Evolutionary conservation across 2,329 filamentous ascomycete genomes (phyloP).

Genomic region (Fusarium newnesense): DNA sequence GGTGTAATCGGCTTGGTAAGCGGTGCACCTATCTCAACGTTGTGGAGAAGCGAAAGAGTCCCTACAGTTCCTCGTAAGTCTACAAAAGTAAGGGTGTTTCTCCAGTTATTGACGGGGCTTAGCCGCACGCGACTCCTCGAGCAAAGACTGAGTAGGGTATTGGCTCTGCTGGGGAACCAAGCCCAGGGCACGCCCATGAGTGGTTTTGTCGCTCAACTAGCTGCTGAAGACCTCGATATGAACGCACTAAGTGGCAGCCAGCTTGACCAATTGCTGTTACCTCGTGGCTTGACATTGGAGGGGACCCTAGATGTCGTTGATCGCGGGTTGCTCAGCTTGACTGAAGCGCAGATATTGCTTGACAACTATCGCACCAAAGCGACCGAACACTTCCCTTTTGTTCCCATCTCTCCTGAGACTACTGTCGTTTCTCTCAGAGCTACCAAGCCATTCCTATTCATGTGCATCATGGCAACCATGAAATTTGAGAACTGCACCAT

Average conservation of each 20-base stretch:
- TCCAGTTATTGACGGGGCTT: background rate
- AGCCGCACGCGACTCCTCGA: slow-evolving; percentile 8
- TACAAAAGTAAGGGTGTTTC: fast-evolving
- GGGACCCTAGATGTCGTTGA: background rate
- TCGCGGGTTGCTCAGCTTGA: background rate
- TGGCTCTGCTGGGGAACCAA: background rate
- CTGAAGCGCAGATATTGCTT: background rate
- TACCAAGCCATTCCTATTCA: background rate
- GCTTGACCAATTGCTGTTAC: fast-evolving
- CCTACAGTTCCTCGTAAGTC: slow-evolving; percentile 4
- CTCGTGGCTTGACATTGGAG: background rate
- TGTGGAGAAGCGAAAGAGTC: slow-evolving; percentile 19
- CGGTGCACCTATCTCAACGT: slow-evolving; percentile 13
- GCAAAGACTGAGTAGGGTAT: background rate
- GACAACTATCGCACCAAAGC: slow-evolving; percentile 6
- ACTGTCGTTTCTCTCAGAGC: background rate
- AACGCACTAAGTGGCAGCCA: fast-evolving
- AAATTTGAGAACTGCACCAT: slow-evolving; percentile 12
- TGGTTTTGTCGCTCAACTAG: background rate
- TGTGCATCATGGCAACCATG: slow-evolving; percentile 15
- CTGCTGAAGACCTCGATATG: background rate
- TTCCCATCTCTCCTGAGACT: background rate
- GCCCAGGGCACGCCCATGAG: slow-evolving; percentile 1
- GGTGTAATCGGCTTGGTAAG: slow-evolving; percentile 23
- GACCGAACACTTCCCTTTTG: background rate